phyloP scores from a whole-genome alignment of 441 rosid genomes.

The Adansonia grandidieri region DNA sequence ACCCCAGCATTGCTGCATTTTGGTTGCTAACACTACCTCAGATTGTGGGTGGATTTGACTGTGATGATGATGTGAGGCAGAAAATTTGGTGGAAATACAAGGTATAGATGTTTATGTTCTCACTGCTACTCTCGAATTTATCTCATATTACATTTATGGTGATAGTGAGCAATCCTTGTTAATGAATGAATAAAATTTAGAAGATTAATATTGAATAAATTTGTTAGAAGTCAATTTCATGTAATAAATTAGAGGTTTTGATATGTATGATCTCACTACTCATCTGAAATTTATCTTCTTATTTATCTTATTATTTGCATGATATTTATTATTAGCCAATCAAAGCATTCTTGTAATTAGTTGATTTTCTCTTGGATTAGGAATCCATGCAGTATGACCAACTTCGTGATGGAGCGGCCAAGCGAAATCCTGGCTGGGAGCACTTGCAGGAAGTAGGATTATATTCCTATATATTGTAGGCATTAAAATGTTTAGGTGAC shows the following conservation, averaged over 20 bases:
- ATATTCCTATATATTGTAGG: background rate
- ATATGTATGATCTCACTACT: background rate
- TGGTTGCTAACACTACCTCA: constrained; percentile 90
- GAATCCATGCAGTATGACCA: constrained; percentile 91
- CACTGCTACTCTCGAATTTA: background rate
- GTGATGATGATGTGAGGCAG: constrained; percentile 83
- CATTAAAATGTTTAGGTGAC: background rate
- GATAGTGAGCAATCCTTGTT: background rate
- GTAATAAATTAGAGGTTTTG: constrained; percentile 37
- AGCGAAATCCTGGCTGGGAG: constrained; percentile 92
- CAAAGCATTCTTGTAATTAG: constrained; percentile 23
- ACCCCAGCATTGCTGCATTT: constrained; percentile 94
- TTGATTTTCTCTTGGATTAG: constrained; percentile 44
- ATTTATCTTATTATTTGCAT: background rate
- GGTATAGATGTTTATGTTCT: constrained; percentile 41
- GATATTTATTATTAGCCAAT: background rate
- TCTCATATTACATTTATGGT: background rate
- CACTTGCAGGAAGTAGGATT: constrained; percentile 79
- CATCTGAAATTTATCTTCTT: background rate
- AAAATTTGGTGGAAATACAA: constrained; percentile 91
- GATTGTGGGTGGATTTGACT: constrained; percentile 75
- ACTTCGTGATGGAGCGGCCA: constrained; percentile 74
- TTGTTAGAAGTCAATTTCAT: background rate
- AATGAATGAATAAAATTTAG: background rate
- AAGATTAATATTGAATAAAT: background rate